Conservation (phyloP, 2,329 filamentous ascomycete species). For the Botrytis fragariae region DNA sequence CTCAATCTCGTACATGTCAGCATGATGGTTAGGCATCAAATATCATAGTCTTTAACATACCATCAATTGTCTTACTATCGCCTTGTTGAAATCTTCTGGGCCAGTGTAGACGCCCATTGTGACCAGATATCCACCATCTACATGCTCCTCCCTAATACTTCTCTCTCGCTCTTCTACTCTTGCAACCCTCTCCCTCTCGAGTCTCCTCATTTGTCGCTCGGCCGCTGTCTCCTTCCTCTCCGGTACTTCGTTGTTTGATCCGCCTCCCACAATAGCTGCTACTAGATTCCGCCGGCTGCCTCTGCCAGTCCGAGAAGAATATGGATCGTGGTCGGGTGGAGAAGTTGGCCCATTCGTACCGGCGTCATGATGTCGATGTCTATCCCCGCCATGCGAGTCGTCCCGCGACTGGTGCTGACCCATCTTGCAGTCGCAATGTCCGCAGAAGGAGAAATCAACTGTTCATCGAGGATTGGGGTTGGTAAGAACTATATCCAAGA, state of each 20-base stretch:
- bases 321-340: slow-evolving; percentile 29
- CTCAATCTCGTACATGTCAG: slow-evolving; percentile 67
- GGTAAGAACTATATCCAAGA: slow-evolving; percentile 17
- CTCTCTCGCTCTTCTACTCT: slow-evolving; percentile 82
- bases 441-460: slow-evolving; percentile 31
- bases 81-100: slow-evolving; percentile 88
- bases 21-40: slow-evolving; percentile 12
- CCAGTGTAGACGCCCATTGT: slow-evolving; percentile 93
- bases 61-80: slow-evolving; percentile 83
- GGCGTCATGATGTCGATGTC: slow-evolving; percentile 27
- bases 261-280: slow-evolving; percentile 36
- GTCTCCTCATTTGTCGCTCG: slow-evolving; percentile 80
- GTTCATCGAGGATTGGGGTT: slow-evolving; percentile 29
- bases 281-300: slow-evolving; percentile 38
- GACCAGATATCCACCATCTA: slow-evolving; percentile 92
- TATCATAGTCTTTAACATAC: slow-evolving; percentile 49
- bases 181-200: slow-evolving; percentile 75
- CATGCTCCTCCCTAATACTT: slow-evolving; percentile 86
- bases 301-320: slow-evolving; percentile 33
- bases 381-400: slow-evolving; percentile 28
- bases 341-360: slow-evolving; percentile 30
- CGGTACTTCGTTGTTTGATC: slow-evolving; percentile 31
- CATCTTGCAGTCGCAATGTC: slow-evolving; percentile 35
- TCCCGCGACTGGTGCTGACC: slow-evolving; percentile 37
- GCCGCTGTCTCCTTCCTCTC: slow-evolving; percentile 80